These are phyloP conservation scores for Corynespora cassiicola DNA, from an alignment of 2,329 filamentous ascomycete species.

Conservation along the genomic window DNA sequence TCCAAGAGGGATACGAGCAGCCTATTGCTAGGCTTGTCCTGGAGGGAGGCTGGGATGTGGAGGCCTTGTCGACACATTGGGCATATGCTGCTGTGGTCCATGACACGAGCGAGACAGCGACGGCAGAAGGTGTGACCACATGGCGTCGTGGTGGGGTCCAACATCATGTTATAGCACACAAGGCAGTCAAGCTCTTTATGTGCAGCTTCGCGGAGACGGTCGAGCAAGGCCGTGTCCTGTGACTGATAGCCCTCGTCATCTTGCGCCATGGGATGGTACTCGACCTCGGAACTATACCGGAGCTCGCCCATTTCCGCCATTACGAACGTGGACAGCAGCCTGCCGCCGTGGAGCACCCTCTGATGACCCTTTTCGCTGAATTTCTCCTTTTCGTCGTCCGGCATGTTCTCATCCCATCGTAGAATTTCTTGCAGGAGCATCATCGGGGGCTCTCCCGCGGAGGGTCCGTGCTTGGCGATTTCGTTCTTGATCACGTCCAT, in stretches of 20 bases:
- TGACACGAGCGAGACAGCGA: conserved; percentile 74
- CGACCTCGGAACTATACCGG: conserved; percentile 61
- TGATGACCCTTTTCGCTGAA: conserved; percentile 30
- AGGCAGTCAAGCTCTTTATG: conserved; percentile 83
- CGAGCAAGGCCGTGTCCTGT: conserved; percentile 60
- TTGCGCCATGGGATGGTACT: conserved; percentile 52
- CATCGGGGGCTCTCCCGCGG: conserved; percentile 41
- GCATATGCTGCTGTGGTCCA: conserved; percentile 80
- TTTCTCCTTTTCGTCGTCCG: conserved; percentile 47
- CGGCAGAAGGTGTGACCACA: conserved; percentile 93
- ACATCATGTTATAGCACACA: conserved; percentile 81
- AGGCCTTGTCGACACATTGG: conserved; percentile 78
- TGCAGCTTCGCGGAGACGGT: conserved; percentile 65
- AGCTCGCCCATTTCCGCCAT: conserved; percentile 69
- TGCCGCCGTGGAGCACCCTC: conserved; percentile 61
- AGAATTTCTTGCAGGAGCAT: conserved; percentile 51
- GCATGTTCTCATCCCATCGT: conserved; percentile 38
- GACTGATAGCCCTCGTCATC: conserved; percentile 45
- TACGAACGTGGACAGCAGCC: conserved; percentile 70
- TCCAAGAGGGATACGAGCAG: conserved; percentile 69
- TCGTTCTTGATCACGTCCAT: conserved; percentile 60
- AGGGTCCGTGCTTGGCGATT: conserved; percentile 51
- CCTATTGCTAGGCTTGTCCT: conserved; percentile 64
- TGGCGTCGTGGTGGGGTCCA: conserved; percentile 81
- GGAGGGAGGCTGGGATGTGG: conserved; percentile 57